Evolutionary conservation across 2,329 filamentous ascomycete species (phyloP), one percentile per base, ranked within the genome.

Genomic region (Escovopsis sp.): DNA sequence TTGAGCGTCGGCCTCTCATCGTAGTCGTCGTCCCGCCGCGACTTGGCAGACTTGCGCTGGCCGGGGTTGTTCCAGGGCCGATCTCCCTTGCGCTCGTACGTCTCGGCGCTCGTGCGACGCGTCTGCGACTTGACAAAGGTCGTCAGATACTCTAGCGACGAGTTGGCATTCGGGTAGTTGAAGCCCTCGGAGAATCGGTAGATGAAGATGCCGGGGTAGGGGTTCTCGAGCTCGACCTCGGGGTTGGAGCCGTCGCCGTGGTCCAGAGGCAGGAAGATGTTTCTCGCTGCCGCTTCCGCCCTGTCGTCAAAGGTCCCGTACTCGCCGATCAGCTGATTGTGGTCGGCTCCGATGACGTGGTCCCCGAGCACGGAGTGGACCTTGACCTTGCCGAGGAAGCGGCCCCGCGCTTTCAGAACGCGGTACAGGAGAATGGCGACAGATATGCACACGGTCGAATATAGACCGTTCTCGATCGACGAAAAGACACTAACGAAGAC

Each of bases 21-120:
- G 6, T 39, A 25, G 11, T 51, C 45, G 2, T 30, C 34, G 21
- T 49, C 43, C 16, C 39, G 45, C n/a, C 49, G 51, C n/a, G 52
- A 48, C 34, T 60, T 71, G 25, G 71, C 68, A 9, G 53, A 47
- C 33, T 49, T 51, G 15, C 50, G 45, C 39, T 83, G 81, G 35
- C 85, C 86, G 0, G 88, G 84, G 51, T 94, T 83, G 49, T 94
- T 96, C 90, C 90, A 96, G 1, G 90, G 87, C 7, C 87, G 72
- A 52, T 98, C 88, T 17, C 81, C 81, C 2, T 63, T 66, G 3
- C 68, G 67, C 4, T 63, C 57, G 48, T 76, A 93, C 2, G 68
- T 62, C 38, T 79, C 63, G 0, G 75, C 63, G 43, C 81, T 83
- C 1, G 84, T 93, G 23, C 84, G 78, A 27, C 80, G 76, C 3